Evolutionary conservation across 192 early-diverging fungal genomes (phyloP).

Genomic region (Linnemannia schmuckeri): DNA sequence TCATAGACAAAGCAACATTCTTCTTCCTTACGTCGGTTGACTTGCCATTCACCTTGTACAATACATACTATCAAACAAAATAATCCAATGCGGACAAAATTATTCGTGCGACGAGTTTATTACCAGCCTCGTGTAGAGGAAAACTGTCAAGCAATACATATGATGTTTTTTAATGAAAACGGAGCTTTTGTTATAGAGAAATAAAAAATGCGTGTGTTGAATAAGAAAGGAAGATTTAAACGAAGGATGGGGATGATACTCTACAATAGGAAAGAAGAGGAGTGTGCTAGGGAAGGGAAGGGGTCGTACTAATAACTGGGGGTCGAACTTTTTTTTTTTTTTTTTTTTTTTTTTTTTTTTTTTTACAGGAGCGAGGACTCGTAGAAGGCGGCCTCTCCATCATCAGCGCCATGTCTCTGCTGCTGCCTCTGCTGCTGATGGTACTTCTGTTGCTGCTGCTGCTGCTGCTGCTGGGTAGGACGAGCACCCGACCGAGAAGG

Average conservation of each 20-base stretch:
- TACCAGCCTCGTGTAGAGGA: background rate
- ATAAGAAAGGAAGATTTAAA: background rate
- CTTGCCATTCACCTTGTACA: background rate
- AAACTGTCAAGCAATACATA: background rate
- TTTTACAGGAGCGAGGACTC: conserved; percentile 42
- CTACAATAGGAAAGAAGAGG: background rate
- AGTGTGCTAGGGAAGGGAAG: background rate
- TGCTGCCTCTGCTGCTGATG: conserved; percentile 24
- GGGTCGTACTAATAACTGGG: background rate
- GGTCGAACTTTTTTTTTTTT: background rate
- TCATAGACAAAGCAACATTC: background rate
- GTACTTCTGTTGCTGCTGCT: conserved; percentile 7
- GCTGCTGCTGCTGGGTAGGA: background rate
- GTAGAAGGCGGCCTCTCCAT: conserved; percentile 39
- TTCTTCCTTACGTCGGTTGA: background rate
- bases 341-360: background rate
- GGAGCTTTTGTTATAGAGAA: too few relatives aligned
- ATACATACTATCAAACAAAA: background rate
- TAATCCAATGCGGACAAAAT: background rate
- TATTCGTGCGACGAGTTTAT: background rate
- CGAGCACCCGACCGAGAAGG: conserved; percentile 19
- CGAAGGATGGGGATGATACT: background rate
- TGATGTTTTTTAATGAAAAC: too few relatives aligned
- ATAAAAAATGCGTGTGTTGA: too few relatives aligned
- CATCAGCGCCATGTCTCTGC: background rate